Conservation (phyloP, 2,329 filamentous ascomycete species). For the Talaromyces sp. region DNA sequence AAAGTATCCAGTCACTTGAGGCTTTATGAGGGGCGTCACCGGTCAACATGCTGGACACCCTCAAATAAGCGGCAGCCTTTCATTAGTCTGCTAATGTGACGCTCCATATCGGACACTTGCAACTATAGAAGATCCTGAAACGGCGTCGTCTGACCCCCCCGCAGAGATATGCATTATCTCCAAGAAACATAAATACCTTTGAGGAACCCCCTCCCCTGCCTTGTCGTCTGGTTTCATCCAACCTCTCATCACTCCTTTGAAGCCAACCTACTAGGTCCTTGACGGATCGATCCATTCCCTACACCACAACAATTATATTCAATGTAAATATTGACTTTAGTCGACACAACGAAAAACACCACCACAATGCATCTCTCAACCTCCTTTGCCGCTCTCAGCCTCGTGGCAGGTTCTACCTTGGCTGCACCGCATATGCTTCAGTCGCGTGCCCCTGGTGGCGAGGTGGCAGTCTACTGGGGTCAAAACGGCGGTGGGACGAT, state of each 20-base stretch:
- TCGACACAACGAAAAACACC: not conserved
- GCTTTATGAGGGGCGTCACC: not conserved
- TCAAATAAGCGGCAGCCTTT: not conserved
- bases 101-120: not conserved
- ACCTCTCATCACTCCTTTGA: not conserved
- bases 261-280: conserved; percentile 8
- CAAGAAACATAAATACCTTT: not conserved
- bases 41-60: not conserved
- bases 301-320: conserved; percentile 3
- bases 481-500: conserved; percentile 6
- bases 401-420: conserved; percentile 5
- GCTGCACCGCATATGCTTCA: conserved; percentile 9
- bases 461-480: conserved; percentile 11
- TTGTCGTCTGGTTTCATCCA: not conserved
- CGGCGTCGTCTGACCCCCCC: not conserved
- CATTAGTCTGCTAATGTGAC: not conserved
- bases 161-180: not conserved
- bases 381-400: conserved; percentile 2
- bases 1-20: not conserved
- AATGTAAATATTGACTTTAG: conserved; percentile 9
- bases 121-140: not conserved
- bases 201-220: not conserved
- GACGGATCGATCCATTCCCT: conserved; percentile 12
- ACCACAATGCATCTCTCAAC: conserved; percentile 6
- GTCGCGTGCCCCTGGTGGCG: conserved; percentile 6